Evolutionary conservation across 495 filamentous ascomycete genomes (phyloP), one percentile per base, ranked within the genome.

Genomic region (Penicillium cosmopolitanum): DNA sequence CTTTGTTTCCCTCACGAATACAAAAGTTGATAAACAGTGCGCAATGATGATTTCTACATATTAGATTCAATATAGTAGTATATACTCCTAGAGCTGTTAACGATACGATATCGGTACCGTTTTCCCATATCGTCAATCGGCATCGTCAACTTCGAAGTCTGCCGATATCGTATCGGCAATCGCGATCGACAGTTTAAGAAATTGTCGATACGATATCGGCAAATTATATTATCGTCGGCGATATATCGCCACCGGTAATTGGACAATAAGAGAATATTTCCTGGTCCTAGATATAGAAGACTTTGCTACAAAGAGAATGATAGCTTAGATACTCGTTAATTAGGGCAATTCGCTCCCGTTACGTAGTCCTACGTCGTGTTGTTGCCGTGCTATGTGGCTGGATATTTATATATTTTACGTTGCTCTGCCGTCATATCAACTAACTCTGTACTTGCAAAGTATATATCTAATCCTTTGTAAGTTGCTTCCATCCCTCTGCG

Each of bases 211-310:
- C 25, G 25, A 28, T 28, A 28, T 28, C 6, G 25, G 25, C 25
- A 28, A 28, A 28, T 28, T 28, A 28, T 28, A 28, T 28, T 28
- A 28, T 28, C 25, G 25, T 28, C 25, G 25, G 25, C 25, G 25
- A 28, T 28, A 28, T 28, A 28, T 28, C 25, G 47, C 23, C 47
- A 50, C 47, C 47, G 47, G 47, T 50, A 50, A 50, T 50, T 50
- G 47, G 47, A 50, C 47, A 50, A 50, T 50, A 50, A 50, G 47
- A 50, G 47, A 50, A 50, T 50, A 50, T 7, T 4, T 50, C 47
- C 47, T 50, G 47, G 47, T 25, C 47, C 21, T 50, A 50, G 47
- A 50, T 50, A 50, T 50, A 50, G 47, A 50, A 50, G 21, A 50
- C 19, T 25, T 50, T 25, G 23, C 47, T 50, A 21, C 47, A 25